Base-by-base conservation (phyloP, 2,329 filamentous ascomycete genomes). In the Pseudogymnoascus sp. region DNA sequence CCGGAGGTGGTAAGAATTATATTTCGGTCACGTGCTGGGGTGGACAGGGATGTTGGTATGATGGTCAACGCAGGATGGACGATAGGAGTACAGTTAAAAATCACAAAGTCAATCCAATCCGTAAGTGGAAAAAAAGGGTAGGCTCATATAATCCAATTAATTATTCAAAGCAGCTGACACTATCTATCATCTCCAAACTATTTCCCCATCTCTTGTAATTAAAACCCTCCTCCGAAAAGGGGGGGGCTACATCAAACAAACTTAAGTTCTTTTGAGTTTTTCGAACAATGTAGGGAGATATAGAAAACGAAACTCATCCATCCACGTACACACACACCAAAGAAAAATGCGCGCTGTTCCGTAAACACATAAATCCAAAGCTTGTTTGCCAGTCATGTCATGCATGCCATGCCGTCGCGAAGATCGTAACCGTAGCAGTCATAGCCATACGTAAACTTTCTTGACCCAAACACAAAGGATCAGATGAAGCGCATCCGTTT, bases 401-500 rank as follows among this genome's bases (percentile, higher is more conserved):
- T 22, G 22, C 22, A 22, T 50, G 15, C 12, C 28, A 53, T 53
- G 47, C 47, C 2, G 3, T 53, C 47, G 47, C 28, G 15, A 53
- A 43, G 30, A 30, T 53, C 43, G 43, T 53, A 53, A 53, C 30
- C 43, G 8, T 53, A 53, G 43, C 4, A n/a, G 2, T 28, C 41
- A n/a, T 50, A 41, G 30, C 30, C 30, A 9, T 4, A 33, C 30
- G 30, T 33, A 7, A 33, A 33, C 7, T 6, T 50, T 22, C 14
- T 15, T 6, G 3, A 7, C 5, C 41, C 37, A 7, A 53, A 20
- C 28, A 20, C 25, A 33, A 30, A 22, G 22, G 43, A 50, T 63
- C 62, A 72, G 41, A 73, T 69, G 57, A 66, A 73, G 63, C 64
- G 67, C 50, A 69, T 57, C 37, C 67, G 64, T 57, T 67, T 64